A percentile compares a stretch with the other conserved stretches of the same genome.
phyloP scores from a whole-genome alignment of 768 basidiomycete species.

The Guyanaporus albipodus region DNA sequence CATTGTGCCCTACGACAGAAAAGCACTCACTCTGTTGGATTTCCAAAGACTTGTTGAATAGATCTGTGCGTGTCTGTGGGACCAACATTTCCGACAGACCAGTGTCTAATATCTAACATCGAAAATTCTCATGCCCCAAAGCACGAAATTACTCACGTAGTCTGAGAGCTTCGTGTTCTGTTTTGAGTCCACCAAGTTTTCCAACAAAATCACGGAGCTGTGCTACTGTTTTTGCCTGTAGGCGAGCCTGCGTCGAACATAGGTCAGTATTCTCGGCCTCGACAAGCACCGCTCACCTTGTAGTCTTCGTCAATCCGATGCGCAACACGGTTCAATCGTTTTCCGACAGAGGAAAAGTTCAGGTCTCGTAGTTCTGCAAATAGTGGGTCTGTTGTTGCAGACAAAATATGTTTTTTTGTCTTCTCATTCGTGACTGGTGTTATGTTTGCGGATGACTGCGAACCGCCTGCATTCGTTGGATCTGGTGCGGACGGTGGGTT shows the following conservation, averaged over 20 bases:
- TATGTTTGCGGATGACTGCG: slow-evolving; percentile 42
- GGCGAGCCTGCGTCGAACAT: slow-evolving; percentile 52
- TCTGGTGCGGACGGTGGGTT: slow-evolving; percentile 49
- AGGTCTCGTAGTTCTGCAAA: slow-evolving; percentile 82
- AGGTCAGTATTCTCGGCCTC: slow-evolving; percentile 1
- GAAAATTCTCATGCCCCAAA: neutral
- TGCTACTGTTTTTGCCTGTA: slow-evolving; percentile 85
- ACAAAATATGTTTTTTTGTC: slow-evolving; percentile 86
- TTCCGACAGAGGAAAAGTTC: slow-evolving; percentile 89
- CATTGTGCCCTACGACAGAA: slow-evolving; percentile 2
- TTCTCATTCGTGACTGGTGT: slow-evolving; percentile 65
- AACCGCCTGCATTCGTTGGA: slow-evolving; percentile 35
- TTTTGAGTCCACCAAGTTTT: slow-evolving; percentile 86
- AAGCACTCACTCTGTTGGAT: slow-evolving; percentile 82
- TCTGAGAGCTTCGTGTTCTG: slow-evolving; percentile 83
- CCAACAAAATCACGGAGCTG: slow-evolving; percentile 95
- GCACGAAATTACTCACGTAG: slow-evolving; percentile 59
- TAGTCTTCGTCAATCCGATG: slow-evolving; percentile 88
- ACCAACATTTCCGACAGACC: slow-evolving; percentile 90
- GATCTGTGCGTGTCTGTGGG: slow-evolving; percentile 76
- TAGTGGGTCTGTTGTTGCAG: slow-evolving; percentile 74
- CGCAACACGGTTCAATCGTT: slow-evolving; percentile 75
- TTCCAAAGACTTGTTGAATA: slow-evolving; percentile 90
- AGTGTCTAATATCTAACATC: slow-evolving; percentile 58
- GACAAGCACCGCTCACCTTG: slow-evolving; percentile 48